Evolutionary conservation across 2,329 filamentous ascomycete genomes (phyloP).

Genomic region (Gaeumannomyces tritici): DNA sequence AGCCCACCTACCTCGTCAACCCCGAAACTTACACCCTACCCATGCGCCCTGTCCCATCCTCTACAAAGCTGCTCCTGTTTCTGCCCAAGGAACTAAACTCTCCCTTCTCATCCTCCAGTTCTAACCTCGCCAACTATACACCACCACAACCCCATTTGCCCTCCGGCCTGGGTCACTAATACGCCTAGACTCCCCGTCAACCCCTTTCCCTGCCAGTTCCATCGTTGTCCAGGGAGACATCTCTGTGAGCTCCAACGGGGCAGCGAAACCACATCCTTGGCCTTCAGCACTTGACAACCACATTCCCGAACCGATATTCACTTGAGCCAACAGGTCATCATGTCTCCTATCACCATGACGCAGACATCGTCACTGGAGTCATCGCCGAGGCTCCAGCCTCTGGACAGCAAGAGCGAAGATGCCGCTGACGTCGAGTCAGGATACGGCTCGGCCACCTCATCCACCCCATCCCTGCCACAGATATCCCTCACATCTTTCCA

Average conservation of each 20-base stretch:
- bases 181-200: too few species aligned
- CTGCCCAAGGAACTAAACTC: background rate
- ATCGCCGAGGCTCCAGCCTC: conserved; percentile 24
- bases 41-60: background rate
- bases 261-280: background rate
- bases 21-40: background rate
- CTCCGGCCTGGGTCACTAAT: background rate
- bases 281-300: background rate
- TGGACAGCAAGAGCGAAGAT: conserved; percentile 26
- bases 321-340: background rate
- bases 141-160: background rate
- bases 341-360: background rate
- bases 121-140: background rate
- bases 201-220: background rate
- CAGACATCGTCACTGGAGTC: conserved; percentile 8
- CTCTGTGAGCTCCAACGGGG: background rate
- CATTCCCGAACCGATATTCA: background rate
- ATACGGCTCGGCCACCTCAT: conserved; percentile 59
- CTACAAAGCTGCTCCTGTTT: background rate
- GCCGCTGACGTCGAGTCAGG: conserved; percentile 61
- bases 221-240: background rate
- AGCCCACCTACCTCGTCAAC: background rate
- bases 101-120: background rate
- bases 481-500: conserved; percentile 82
- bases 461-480: conserved; percentile 59